These are phyloP conservation scores for Lepiota subincarnata DNA, from an alignment of 768 basidiomycete species.

Conservation along the genomic window DNA sequence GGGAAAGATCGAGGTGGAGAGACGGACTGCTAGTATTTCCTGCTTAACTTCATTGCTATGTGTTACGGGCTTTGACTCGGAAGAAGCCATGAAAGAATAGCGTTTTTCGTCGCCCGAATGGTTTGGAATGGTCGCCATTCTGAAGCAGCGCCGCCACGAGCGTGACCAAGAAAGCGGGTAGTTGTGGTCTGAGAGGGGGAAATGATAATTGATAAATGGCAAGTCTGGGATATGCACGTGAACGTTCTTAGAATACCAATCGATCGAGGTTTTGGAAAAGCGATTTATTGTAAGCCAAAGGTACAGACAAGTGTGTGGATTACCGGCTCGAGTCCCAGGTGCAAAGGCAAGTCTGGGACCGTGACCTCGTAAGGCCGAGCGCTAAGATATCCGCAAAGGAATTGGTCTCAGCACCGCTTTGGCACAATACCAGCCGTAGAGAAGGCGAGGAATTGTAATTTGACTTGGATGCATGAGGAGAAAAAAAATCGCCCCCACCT, in stretches of 20 bases:
- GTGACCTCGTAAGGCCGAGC: constrained; percentile 3
- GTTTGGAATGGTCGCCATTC: constrained; percentile 3
- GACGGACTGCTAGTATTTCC: neutral
- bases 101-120: constrained; percentile 2
- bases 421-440: constrained; percentile 10
- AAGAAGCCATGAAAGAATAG: neutral
- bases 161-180: constrained; percentile 7
- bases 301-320: neutral
- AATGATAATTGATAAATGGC: neutral
- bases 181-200: neutral
- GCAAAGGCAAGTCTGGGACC: neutral
- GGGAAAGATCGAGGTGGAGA: neutral
- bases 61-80: neutral
- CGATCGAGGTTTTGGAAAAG: neutral
- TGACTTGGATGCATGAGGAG: constrained; percentile 11
- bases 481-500: neutral
- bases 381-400: constrained; percentile 6
- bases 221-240: neutral
- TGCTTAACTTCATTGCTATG: neutral
- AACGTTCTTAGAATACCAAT: constrained; percentile 5
- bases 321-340: constrained; percentile 11
- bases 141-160: constrained; percentile 1
- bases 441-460: constrained; percentile 10
- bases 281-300: constrained; percentile 1
- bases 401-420: constrained; percentile 13